Percentiles rank a stretch among this genome's conserved stretches.
Evolutionary conservation across 345 rosid species (phyloP).

Genomic region (Hibiscus trionum): DNA sequence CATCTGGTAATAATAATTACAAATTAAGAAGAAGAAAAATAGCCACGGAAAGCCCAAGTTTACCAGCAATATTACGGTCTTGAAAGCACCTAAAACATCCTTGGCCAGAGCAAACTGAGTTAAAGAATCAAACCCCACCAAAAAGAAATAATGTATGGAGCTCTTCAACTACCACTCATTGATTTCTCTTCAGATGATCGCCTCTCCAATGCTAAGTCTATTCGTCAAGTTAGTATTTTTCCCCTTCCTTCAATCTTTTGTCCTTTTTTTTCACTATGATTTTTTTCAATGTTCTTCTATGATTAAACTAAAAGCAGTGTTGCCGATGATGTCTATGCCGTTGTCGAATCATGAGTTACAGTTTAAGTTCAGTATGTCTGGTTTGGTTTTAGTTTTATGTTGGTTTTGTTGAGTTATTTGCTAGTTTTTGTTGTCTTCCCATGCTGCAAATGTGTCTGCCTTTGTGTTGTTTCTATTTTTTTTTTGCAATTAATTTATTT

Average conservation of each 20-base stretch:
- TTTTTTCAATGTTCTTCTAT: neutral
- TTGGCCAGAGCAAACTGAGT: neutral
- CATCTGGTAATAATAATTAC: no score
- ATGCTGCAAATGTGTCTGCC: neutral
- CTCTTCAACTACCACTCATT: slow-evolving; percentile 38
- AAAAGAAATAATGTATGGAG: slow-evolving; percentile 7
- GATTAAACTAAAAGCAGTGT: neutral
- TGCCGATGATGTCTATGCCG: neutral
- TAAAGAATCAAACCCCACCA: neutral
- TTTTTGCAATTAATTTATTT: no score
- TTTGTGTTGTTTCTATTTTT: neutral
- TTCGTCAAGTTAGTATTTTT: slow-evolving; percentile 38
- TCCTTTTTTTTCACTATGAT: neutral
- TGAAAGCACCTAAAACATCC: neutral
- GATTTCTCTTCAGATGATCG: slow-evolving; percentile 43
- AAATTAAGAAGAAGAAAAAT: no score
- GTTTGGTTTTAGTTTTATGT: neutral
- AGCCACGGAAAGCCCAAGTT: no score
- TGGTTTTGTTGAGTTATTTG: neutral
- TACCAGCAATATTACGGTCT: no score
- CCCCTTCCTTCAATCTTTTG: neutral
- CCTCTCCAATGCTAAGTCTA: slow-evolving; percentile 29
- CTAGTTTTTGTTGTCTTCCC: no score
- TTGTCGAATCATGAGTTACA: neutral
- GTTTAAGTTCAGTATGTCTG: no score